Evolutionary conservation across 805 yeast species (phyloP), one percentile per base, ranked within the genome.

Genomic region (Cyberlindnera subsufficiens): DNA sequence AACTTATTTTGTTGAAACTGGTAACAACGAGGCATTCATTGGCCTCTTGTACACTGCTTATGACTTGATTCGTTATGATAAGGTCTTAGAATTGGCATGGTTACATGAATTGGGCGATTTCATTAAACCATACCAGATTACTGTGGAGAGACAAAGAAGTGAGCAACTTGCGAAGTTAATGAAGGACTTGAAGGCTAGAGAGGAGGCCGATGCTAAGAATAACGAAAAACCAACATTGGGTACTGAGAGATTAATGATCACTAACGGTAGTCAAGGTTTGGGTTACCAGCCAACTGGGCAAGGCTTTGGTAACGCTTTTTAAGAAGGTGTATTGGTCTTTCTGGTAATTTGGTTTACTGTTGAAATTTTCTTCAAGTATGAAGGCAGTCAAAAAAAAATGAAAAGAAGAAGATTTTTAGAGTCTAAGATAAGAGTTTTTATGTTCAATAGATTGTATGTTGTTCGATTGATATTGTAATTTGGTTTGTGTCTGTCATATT

Each of bases 1-100:
- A 63, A 76, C 83, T 42, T 93, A 91, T 69, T 93, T 93, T 64
- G 97, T 93, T 46, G 97, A 91, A 56, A 87, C 95, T 32, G 98
- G 96, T 54, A 93, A 93, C 69, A 88, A 83, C 66, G 99, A 93
- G 71, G 86, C 96, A 57, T 86, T 88, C 61, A 84, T 89, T 56
- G 97, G 96, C 6, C 77, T 90, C 47, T 74, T 93, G 59, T 93
- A 83, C 68, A 71, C 87, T 6, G 86, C 95, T 58, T 93, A 93
- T 64, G 86, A 83, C 40, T 70, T 82, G 58, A 72, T 93, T 52
- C 78, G 78, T 41, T 80, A 78, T 52, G 99, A 93, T 59, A 81
- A 82, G 57, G 96, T 91, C 17, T 66, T 84, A 53, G 99, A 93
- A 65, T 69, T 89, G 52, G 75, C 95, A 30, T 93, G 99, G 99